These are phyloP conservation scores for Proliferodiscus dingleyae DNA, from an alignment of 2,329 filamentous ascomycete genomes.

Conservation along the genomic window DNA sequence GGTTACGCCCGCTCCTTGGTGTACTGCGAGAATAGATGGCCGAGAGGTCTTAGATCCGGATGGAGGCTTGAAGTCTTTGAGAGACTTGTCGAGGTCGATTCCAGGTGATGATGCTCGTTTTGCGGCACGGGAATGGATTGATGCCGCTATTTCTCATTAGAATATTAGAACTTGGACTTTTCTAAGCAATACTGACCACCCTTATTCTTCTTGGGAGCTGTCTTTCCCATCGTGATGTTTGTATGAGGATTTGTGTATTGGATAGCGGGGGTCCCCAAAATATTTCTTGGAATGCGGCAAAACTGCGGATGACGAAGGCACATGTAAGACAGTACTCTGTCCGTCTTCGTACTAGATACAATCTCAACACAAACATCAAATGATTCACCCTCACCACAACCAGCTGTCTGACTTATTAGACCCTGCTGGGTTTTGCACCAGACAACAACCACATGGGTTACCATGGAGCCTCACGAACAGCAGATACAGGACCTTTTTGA, in stretches of 20 bases:
- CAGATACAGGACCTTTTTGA: conserved; percentile 24
- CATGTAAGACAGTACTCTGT: not conserved
- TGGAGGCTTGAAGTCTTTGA: conserved; percentile 55
- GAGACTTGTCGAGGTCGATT: conserved; percentile 67
- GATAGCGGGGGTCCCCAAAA: conserved; percentile 8
- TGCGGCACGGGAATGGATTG: conserved; percentile 68
- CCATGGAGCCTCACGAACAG: conserved; percentile 27
- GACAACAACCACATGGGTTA: conserved; percentile 24
- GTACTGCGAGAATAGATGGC: conserved; percentile 64
- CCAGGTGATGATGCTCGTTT: conserved; percentile 66
- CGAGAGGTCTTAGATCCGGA: conserved; percentile 44
- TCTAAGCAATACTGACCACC: conserved; percentile 19
- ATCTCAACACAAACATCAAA: not conserved
- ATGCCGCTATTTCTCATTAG: conserved; percentile 37
- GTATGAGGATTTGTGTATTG: conserved; percentile 1
- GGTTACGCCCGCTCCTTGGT: conserved; percentile 60
- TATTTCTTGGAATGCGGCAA: conserved; percentile 9
- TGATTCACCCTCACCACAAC: not conserved
- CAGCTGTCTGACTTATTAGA: not conserved
- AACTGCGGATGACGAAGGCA: not conserved
- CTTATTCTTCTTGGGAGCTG: conserved; percentile 30
- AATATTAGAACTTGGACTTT: not conserved
- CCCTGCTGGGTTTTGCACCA: not conserved
- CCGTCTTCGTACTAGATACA: not conserved
- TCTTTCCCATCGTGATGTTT: conserved; percentile 30